A percentile compares a stretch with the other conserved stretches of the same genome.
phyloP scores from a whole-genome alignment of 306 rosid genomes.

The Cotoneaster glaucophyllus region DNA sequence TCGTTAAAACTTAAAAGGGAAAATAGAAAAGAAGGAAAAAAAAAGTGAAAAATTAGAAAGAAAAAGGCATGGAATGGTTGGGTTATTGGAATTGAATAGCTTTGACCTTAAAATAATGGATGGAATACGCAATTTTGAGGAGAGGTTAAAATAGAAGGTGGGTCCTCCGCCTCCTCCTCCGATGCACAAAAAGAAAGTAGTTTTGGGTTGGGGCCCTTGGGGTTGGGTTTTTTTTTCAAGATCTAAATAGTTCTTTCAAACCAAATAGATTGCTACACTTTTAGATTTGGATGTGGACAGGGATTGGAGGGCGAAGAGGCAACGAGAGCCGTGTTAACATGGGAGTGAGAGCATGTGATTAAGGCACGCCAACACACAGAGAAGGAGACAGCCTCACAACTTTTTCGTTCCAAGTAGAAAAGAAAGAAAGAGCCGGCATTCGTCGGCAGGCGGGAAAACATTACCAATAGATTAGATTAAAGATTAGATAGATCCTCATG shows the following conservation, averaged over 20 bases:
- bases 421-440: constrained; percentile 15
- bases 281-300: not conserved
- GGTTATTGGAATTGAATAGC: not conserved
- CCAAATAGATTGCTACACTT: not conserved
- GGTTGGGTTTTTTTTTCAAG: not conserved
- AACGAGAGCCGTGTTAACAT: not conserved
- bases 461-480: not conserved
- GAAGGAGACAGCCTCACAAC: not conserved
- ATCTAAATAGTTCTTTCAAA: not conserved
- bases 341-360: constrained; percentile 24
- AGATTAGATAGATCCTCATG: too few species aligned
- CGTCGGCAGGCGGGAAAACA: too few species aligned
- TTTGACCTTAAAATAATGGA: not conserved
- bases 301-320: not conserved
- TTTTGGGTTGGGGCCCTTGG: not conserved
- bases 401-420: not conserved
- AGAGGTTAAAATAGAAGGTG: not conserved
- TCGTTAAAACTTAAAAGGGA: not conserved
- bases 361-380: not conserved
- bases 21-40: not conserved
- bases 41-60: not conserved
- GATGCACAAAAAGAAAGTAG: not conserved
- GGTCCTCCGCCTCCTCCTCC: not conserved
- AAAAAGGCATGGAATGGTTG: not conserved
- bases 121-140: not conserved